Base-by-base conservation (phyloP, 2,329 filamentous ascomycete species). In the Calonectria montana region DNA sequence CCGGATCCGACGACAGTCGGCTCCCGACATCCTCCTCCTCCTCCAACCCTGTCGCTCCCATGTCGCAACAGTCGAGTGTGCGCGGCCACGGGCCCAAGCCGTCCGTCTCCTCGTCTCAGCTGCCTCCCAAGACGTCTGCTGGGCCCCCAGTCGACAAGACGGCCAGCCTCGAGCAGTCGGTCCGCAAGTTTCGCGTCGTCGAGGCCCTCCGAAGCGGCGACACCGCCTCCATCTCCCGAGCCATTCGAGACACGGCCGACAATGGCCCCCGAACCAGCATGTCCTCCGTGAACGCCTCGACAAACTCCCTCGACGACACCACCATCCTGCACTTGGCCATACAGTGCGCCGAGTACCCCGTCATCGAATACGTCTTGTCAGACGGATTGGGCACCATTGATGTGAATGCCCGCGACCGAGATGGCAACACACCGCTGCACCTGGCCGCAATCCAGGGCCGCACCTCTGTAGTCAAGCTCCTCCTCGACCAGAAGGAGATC, bases 281-380 rank as follows among this genome's bases (percentile, higher is more conserved):
- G 71, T 89, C 89, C 77, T 88, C 90, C 74, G 76, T 89, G 76
- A 83, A 86, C 71, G 81, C 85, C 73, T 79, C 83, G 72, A 78
- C 82, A 76, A 83, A 82, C 75, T 79, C 87, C 69, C 82, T 95
- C 31, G 93, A 96, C 71, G 96, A 97, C 67, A 98, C 96, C 1
- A 97, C 94, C 2, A 93, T 98, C 48, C 88, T 99, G 43, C 96
- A 99, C 82, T 88, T 99, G 47, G 96, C 97, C 29, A 95, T 98
- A 53, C 97, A 99, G 84, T 98, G 96, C 84, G 96, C 97, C 62
- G 97, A 98, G 82, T 90, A 93, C 61, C 92, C 94, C 23, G 95
- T 99, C 31, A 94, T 99, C 66, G 96, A 99, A 82, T 98, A 96
- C 80, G 93, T 98, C n/a, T 86, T 99, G 50, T 96, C 95, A 2